Base-by-base conservation (phyloP, 768 basidiomycete species). In the Russula lepida region DNA sequence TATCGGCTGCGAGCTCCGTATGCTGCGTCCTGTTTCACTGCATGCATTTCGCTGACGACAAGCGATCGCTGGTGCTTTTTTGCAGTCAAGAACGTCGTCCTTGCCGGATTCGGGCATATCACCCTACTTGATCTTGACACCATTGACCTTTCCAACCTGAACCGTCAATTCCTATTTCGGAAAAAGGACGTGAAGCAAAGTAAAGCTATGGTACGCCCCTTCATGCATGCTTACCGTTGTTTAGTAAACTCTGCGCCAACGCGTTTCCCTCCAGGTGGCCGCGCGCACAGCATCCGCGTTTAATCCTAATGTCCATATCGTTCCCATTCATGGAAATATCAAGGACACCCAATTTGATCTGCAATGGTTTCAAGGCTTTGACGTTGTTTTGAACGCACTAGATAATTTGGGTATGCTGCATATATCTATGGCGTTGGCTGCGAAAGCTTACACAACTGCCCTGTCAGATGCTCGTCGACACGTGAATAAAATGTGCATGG, bases 181-280 rank as follows among this genome's bases (percentile, higher is more conserved):
- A 98, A 98, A 75, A 95, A 95, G 70, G 94, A 98, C 68, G 89
- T 99, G 58, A 97, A 97, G 70, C 90, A 97, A 69, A 88, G 94
- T 68, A 99, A 99, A 76, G 90, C 95, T 2, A 70, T 95, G 74
- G 94, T 92, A 61, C 46, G 84, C 63, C n/a, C 4, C 39, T 8
- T 44, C 51, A n/a, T 28, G 1, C 15, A 37, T 41, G 21, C 13
- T 61, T 61, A 9, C 65, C 65, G 39, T 52, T 27, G 35, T 23
- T 33, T 37, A 19, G 28, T 32, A 13, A 13, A 12, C 17, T n/a
- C 3, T 23, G 28, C 13, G 11, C 41, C 30, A 25, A n/a, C n/a
- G 37, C 48, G 32, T 52, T 51, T 33, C 51, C 53, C 44, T 32
- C 1, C 67, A 90, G 89, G 82, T 92, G 19, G 93, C 92, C 15